Conservation (phyloP, 2,329 filamentous ascomycete species). For the Colletotrichum cuscutae region DNA sequence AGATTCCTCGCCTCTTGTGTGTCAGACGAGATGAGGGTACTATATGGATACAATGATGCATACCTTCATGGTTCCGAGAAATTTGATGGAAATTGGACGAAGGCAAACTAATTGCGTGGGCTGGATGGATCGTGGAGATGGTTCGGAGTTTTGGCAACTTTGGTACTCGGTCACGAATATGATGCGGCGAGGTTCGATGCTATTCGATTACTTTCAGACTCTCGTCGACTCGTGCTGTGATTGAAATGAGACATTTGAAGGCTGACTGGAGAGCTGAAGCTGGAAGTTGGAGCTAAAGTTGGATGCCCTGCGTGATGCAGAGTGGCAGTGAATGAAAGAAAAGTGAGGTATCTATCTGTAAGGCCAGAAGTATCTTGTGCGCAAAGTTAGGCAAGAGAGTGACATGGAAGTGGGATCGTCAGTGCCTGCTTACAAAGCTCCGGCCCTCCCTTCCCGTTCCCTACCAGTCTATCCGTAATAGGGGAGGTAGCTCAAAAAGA, state of each 20-base stretch:
- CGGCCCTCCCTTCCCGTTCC: conserved; percentile 7
- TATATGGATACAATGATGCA: background rate
- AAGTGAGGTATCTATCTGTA: too few species aligned
- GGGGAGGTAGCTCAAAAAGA: background rate
- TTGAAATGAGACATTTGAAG: background rate
- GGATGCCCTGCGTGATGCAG: background rate
- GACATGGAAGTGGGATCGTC: background rate
- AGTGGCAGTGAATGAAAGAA: background rate
- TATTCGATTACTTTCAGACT: background rate
- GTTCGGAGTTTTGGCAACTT: background rate
- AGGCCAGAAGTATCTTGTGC: background rate
- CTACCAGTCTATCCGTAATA: conserved; percentile 9
- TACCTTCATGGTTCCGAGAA: conserved; percentile 9
- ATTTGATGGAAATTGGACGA: conserved; percentile 1
- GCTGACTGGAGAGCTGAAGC: background rate
- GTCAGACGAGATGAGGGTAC: conserved; percentile 24
- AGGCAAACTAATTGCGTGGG: background rate
- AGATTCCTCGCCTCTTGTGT: conserved; percentile 24
- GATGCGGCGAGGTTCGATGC: background rate
- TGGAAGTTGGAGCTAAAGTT: background rate
- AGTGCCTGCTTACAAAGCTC: conserved; percentile 25
- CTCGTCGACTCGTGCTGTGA: background rate
- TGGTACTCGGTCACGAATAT: background rate
- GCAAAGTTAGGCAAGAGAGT: background rate
- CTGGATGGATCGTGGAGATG: background rate